Conservation (phyloP, 164 flowering plant species). For the Annona squamosa region DNA sequence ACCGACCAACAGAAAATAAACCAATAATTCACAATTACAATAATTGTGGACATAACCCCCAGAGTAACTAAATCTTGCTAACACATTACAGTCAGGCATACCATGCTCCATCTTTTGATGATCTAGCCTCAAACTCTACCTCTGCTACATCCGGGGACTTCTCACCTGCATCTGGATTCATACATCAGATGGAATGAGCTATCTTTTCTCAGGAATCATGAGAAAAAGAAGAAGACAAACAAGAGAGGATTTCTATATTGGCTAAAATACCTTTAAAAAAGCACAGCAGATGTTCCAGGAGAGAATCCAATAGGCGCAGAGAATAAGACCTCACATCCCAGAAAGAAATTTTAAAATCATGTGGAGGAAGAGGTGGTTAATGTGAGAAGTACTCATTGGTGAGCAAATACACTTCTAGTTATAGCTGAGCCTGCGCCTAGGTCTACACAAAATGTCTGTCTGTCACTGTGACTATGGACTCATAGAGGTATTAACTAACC, state of each 20-base stretch:
- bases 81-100: slow-evolving; percentile 18
- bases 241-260: not conserved
- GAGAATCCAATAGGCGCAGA: not conserved
- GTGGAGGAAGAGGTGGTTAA: not conserved
- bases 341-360: too few relatives aligned
- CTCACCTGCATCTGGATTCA: slow-evolving; percentile 30
- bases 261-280: not conserved
- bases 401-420: not conserved
- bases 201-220: not conserved
- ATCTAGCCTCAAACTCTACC: slow-evolving; percentile 66
- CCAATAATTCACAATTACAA: not conserved
- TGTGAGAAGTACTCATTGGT: not conserved
- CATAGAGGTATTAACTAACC: not conserved
- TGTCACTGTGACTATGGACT: not conserved
- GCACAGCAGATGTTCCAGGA: not conserved
- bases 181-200: not conserved
- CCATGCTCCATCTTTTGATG: slow-evolving; percentile 85
- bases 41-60: not conserved
- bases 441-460: not conserved
- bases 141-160: slow-evolving; percentile 30
- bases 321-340: not conserved
- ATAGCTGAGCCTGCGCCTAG: not conserved
- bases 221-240: not conserved
- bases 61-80: not conserved
- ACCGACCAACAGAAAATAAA: not conserved